Evolutionary conservation across 2,329 filamentous ascomycete genomes (phyloP), one percentile per base, ranked within the genome.

Genomic region (Colletotrichum sp.): DNA sequence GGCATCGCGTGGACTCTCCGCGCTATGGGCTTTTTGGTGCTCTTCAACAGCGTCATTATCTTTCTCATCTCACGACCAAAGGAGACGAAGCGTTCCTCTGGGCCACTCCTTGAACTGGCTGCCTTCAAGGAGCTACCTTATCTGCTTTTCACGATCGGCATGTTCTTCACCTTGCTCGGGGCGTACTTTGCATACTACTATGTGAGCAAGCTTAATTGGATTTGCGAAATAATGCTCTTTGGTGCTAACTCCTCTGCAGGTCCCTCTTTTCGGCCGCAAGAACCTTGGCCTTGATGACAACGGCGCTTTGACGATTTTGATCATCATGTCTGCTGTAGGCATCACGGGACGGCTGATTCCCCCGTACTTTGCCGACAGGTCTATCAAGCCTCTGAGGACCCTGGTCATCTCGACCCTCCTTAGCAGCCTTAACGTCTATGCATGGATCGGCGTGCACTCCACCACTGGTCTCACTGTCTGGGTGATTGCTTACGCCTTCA

Each of bases 11-110:
- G 91, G 91, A 88, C 91, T 0, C 90, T 91, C 0, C 85, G 93
- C 3, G 86, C 91, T 0, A 83, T 94, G 2, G 93, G 89, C 0
- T 94, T 95, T 79, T 87, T 95, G 34, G 97, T 97, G 81, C 88
- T 92, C 3, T 92, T 91, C 1, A 92, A 92, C 24, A 91, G 67
- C 16, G 36, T 75, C 72, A 30, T 77, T 15, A 32, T 72, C 8
- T 69, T 69, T 13, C 32, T 76, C 21, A 39, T 76, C 8, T 69
- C 76, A 7, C 21, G 68, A 12, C 72, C 76, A 15, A 75, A 72
- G 32, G 13, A 49, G 4, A 63, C 64, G 3, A 72, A 30, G 10
- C 63, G 68, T 9, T 55, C 49, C 32, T 66, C 68, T 0, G 76
- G 72, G 2, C 76, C 76, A 15, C 63, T 77, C 15, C 21, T 77